A percentile compares a stretch with the other conserved stretches of the same genome.
These are phyloP conservation scores for Petunia secreta DNA, from an alignment of 257 asterid species.

Conservation along the genomic window DNA sequence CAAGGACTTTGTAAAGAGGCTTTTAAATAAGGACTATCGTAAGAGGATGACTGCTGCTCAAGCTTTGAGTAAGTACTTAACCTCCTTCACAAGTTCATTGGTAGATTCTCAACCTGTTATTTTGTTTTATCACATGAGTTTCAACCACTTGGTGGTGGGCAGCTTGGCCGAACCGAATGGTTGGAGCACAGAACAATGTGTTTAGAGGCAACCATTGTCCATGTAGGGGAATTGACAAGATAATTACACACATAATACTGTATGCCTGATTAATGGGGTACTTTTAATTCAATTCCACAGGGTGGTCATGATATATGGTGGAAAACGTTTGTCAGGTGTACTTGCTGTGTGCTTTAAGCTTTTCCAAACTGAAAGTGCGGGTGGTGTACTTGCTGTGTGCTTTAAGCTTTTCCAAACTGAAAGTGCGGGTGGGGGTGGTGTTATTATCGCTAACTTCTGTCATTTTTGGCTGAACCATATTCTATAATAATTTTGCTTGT, in stretches of 20 bases:
- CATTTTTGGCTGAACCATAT: slow-evolving; percentile 5
- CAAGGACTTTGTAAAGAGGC: slow-evolving; percentile 88
- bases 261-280: neutral
- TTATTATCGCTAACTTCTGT: neutral
- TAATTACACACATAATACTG: neutral
- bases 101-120: slow-evolving; percentile 2
- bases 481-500: neutral
- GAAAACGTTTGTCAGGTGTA: neutral
- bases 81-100: slow-evolving; percentile 9
- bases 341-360: slow-evolving; percentile 1
- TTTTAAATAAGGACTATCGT: slow-evolving; percentile 88
- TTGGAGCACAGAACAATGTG: slow-evolving; percentile 9
- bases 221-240: neutral
- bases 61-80: slow-evolving; percentile 81
- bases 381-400: slow-evolving; percentile 6
- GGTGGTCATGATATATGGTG: slow-evolving; percentile 11
- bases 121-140: neutral
- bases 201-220: neutral
- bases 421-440: slow-evolving; percentile 9
- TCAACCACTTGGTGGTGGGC: neutral
- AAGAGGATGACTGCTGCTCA: slow-evolving; percentile 99
- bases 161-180: neutral
- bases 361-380: too few relatives aligned
- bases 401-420: neutral
- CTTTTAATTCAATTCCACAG: neutral